phyloP scores from a whole-genome alignment of 495 filamentous ascomycete species.

The Podospora pseudopauciseta region DNA sequence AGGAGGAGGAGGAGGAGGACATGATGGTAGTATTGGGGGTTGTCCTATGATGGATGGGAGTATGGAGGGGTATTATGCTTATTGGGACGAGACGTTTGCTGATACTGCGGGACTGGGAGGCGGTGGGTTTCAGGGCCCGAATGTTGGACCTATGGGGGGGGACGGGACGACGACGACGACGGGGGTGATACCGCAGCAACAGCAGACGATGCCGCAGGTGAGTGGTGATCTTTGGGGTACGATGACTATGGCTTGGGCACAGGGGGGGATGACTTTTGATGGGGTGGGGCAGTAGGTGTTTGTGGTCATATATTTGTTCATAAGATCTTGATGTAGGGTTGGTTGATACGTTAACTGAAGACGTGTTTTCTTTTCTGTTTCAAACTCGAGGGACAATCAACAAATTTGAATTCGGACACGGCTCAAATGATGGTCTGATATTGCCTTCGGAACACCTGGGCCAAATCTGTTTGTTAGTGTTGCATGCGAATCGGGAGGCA shows the following conservation, averaged over 20 bases:
- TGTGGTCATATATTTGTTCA: not conserved
- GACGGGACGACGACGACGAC: not conserved
- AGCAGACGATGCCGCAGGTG: not conserved
- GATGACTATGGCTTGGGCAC: slow-evolving; percentile 24
- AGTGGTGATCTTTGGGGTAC: slow-evolving; percentile 25
- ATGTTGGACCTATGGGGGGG: not conserved
- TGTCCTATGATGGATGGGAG: slow-evolving; percentile 49
- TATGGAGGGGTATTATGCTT: slow-evolving; percentile 37
- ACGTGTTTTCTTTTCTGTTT: too few species aligned
- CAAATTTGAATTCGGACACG: too few species aligned
- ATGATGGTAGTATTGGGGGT: slow-evolving; percentile 18
- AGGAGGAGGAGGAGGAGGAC: slow-evolving; percentile 5
- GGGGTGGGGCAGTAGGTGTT: not conserved
- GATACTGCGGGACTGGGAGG: not conserved
- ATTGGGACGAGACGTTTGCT: slow-evolving; percentile 39
- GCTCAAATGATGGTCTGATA: too few species aligned
- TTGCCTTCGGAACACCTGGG: too few species aligned
- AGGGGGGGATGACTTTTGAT: slow-evolving; percentile 5
- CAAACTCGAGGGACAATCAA: too few species aligned
- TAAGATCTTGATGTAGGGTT: not conserved
- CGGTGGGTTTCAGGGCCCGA: not conserved
- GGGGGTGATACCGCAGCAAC: not conserved
- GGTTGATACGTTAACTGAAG: too few species aligned
- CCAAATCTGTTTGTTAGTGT: too few species aligned
- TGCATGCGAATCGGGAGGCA: too few species aligned